phyloP scores from a whole-genome alignment of 202 grass and related monocot genomes.

The Alloteropsis angusta region DNA sequence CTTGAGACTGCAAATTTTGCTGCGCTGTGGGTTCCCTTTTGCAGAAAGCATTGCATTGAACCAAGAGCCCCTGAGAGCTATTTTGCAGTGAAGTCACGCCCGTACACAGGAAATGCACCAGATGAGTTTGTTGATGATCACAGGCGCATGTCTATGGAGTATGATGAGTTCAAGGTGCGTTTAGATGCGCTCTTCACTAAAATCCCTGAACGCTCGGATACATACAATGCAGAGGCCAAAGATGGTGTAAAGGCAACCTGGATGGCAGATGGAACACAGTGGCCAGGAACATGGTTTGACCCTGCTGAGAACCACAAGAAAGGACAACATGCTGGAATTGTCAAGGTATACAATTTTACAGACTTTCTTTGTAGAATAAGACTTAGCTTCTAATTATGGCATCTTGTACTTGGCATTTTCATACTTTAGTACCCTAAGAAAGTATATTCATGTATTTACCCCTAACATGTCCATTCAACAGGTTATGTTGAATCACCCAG shows the following conservation, averaged over 20 bases:
- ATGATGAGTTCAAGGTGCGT: constrained; percentile 65
- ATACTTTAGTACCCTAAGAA: constrained; percentile 13
- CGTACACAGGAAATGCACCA: constrained; percentile 55
- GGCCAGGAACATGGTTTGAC: constrained; percentile 88
- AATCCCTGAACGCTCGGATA: constrained; percentile 54
- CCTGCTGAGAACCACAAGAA: constrained; percentile 57
- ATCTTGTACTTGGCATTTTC: not conserved
- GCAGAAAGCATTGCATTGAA: constrained; percentile 72
- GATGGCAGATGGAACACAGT: constrained; percentile 83
- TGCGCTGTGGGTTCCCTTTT: constrained; percentile 68
- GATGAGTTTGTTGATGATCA: constrained; percentile 53
- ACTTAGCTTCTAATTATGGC: not conserved
- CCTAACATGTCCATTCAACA: constrained; percentile 14
- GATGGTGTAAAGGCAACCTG: constrained; percentile 63
- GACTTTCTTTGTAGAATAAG: not conserved
- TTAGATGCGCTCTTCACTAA: constrained; percentile 48
- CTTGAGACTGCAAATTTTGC: constrained; percentile 65
- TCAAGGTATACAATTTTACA: constrained; percentile 40
- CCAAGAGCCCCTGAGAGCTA: constrained; percentile 82
- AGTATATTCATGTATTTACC: not conserved
- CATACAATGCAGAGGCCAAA: constrained; percentile 38
- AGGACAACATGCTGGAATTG: constrained; percentile 67
- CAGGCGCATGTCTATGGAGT: constrained; percentile 45
- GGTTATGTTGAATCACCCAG: constrained; percentile 71
- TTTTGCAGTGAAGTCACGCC: constrained; percentile 56